Base-by-base conservation (phyloP, 31 red algal species). In the Asparagopsis taxiformis region DNA sequence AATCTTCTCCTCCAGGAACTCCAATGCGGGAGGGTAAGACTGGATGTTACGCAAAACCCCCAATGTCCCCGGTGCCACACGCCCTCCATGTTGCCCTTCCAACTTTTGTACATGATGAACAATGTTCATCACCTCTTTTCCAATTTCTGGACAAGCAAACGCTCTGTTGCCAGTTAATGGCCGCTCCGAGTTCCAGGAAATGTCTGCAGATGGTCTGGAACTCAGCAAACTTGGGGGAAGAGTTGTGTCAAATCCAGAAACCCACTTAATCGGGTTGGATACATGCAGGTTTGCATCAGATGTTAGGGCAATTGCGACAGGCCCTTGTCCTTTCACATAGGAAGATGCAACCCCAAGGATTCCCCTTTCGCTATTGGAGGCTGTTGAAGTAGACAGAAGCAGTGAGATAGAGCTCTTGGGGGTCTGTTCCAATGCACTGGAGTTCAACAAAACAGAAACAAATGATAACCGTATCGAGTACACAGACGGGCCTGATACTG, bases 391-490 rank as follows among this genome's bases (percentile, higher is more conserved):
- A 9, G 79, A 72, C 48, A 84, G 59, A 9, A 84, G 31, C 46
- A 64, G 36, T 28, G 66, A 36, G 21, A 84, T 26, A 1, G 59
- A 48, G 55, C 55, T 63, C 3, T 32, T 64, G 1, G 79, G 68
- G 10, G 54, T 63, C 22, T 35, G 22, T 21, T 73, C 68, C 35
- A 84, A 54, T 0, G 79, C 62, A 7, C 36, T 54, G 13, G 66
- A 29, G 33, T 84, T 62, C 16, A 26, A 21, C 3, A 84, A 38
- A 10, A 59, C 55, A 31, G 79, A 73, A 31, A 84, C 22, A 34
- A 84, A 84, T 20, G 79, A 73, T 3, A 84, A 49, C 21, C 52
- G 68, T 24, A 84, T 54, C 5, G 79, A 61, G 49, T 64, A 84
- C 17, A 84, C 56, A 38, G 66, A 43, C 2, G 55, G 29, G 3